These are phyloP conservation scores for Schwanniomyces pseudopolymorphus DNA, from an alignment of 805 yeast genomes.

Conservation along the genomic window DNA sequence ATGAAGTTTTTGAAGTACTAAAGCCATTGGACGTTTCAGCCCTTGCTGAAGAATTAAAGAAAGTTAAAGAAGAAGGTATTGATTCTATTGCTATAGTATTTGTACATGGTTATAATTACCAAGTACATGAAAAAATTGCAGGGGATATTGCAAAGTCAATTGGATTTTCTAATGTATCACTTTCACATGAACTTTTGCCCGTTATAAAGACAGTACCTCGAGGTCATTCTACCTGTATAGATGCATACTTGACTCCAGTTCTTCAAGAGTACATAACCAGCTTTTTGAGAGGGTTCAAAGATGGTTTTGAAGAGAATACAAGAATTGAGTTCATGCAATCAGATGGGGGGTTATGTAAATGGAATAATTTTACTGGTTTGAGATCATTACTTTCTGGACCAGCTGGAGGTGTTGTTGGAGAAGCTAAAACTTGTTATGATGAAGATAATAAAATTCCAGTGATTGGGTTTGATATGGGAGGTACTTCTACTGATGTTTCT, in stretches of 20 bases:
- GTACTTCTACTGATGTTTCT: conserved; percentile 85
- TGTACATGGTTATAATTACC: conserved; percentile 71
- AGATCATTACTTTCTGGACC: conserved; percentile 20
- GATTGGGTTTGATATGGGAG: conserved; percentile 89
- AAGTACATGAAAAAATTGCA: conserved; percentile 55
- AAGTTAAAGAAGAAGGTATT: conserved; percentile 55
- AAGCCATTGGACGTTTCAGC: conserved; percentile 48
- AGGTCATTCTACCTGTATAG: conserved; percentile 76
- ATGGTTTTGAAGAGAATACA: conserved; percentile 36
- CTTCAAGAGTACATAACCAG: conserved; percentile 62
- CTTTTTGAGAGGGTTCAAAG: conserved; percentile 60
- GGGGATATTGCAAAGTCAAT: conserved; percentile 52
- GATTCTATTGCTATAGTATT: conserved; percentile 71
- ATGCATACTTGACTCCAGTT: conserved; percentile 81
- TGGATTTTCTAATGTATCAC: conserved; percentile 69
- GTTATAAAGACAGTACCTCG: conserved; percentile 77
- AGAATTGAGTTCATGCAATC: conserved; percentile 19
- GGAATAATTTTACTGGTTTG: conserved; percentile 15
- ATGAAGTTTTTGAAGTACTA: conserved; percentile 63
- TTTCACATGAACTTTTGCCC: conserved; percentile 69
- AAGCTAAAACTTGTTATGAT: conserved; percentile 18
- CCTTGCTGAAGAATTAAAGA: conserved; percentile 40
- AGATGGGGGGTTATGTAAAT: conserved; percentile 20
- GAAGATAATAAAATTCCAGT: conserved; percentile 55
- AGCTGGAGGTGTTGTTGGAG: conserved; percentile 24